A percentile compares a stretch with the other conserved stretches of the same genome.
Evolutionary conservation across 1,284 basidiomycete species (phyloP).

Genomic region (Peniophora sp.): DNA sequence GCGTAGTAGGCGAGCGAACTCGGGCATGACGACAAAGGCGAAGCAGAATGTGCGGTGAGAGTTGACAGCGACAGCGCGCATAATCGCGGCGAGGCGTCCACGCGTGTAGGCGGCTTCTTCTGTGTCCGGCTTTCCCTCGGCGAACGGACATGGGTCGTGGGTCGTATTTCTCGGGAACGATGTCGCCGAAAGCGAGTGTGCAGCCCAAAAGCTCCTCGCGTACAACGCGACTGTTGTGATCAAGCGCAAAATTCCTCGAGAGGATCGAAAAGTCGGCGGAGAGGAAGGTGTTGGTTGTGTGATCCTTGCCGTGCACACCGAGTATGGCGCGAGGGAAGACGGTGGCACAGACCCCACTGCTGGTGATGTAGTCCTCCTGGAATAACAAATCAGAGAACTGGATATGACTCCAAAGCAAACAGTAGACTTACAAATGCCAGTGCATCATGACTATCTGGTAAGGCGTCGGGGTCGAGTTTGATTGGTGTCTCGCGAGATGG

Average conservation of each 20-base stretch:
- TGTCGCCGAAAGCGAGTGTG: not conserved
- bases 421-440: no score
- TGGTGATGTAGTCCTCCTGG: not conserved
- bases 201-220: not conserved
- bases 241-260: not conserved
- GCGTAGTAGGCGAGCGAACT: not conserved
- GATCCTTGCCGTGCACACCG: not conserved
- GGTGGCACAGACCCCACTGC: not conserved
- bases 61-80: not conserved
- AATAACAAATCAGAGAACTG: no score
- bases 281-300: not conserved
- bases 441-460: no score
- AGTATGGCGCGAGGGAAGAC: not conserved
- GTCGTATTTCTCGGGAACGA: not conserved
- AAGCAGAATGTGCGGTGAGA: not conserved
- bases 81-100: not conserved
- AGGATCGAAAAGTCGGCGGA: not conserved
- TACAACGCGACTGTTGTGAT: not conserved
- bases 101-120: not conserved
- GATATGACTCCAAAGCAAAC: no score
- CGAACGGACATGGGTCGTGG: not conserved
- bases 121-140: not conserved
- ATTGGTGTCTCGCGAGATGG: no score
- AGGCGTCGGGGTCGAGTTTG: no score
- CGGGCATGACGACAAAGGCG: not conserved